These are phyloP conservation scores for Blastobotrys aristatus DNA, from an alignment of 1,139 yeast species.

Conservation along the genomic window DNA sequence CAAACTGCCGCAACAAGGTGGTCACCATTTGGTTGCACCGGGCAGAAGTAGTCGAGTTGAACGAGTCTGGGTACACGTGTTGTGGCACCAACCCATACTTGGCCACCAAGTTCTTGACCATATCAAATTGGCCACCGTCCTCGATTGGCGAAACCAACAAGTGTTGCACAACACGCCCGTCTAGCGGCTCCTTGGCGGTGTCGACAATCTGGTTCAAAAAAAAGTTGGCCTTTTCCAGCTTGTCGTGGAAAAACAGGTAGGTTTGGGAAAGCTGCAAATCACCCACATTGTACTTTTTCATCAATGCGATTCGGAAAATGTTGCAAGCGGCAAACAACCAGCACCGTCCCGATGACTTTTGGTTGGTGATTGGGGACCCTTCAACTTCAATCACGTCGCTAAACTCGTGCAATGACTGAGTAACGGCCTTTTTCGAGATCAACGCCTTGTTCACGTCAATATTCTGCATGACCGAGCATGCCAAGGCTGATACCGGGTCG, in stretches of 20 bases:
- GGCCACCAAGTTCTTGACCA: conserved; percentile 67
- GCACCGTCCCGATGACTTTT: conserved; percentile 71
- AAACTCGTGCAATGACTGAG: conserved; percentile 44
- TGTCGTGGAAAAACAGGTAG: conserved; percentile 67
- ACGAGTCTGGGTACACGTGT: conserved; percentile 64
- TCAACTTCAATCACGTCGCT: conserved; percentile 56
- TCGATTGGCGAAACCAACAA: conserved; percentile 58
- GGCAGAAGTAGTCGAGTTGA: conserved; percentile 55
- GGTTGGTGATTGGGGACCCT: conserved; percentile 70
- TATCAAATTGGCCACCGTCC: conserved; percentile 86
- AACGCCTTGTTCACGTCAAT: conserved; percentile 35
- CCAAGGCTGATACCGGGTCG: conserved; percentile 29
- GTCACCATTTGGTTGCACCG: conserved; percentile 58
- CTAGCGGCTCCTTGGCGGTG: conserved; percentile 57
- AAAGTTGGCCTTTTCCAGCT: conserved; percentile 62
- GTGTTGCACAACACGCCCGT: conserved; percentile 61
- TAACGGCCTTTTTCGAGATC: conserved; percentile 42
- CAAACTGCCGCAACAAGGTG: conserved; percentile 69
- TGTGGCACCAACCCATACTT: conserved; percentile 79
- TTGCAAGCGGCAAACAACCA: conserved; percentile 86
- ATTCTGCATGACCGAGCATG: conserved; percentile 33
- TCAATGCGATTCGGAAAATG: conserved; percentile 57
- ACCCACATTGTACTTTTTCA: conserved; percentile 57
- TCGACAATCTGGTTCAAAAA: conserved; percentile 71
- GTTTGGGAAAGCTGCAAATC: conserved; percentile 72